Evolutionary conservation across 176 grass and related monocot genomes (phyloP).

Genomic region (Eragrostis curvula): DNA sequence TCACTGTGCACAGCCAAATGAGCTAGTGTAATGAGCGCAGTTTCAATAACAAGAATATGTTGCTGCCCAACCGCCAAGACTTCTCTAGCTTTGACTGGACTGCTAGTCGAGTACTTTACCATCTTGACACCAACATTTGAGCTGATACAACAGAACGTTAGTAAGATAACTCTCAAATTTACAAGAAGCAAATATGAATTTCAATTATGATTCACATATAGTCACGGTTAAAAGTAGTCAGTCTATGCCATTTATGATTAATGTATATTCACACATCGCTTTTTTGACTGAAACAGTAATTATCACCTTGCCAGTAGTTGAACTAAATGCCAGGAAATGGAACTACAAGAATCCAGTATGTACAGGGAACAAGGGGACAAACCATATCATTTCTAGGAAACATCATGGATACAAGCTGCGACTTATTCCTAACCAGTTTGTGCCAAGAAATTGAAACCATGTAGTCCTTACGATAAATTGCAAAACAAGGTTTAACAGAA

Average conservation of each 20-base stretch:
- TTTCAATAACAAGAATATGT: constrained; percentile 62
- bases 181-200: constrained; percentile 8
- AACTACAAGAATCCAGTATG: neutral
- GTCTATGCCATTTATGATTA: constrained; percentile 32
- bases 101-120: constrained; percentile 64
- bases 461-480: neutral
- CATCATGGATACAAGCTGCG: neutral
- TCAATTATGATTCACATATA: constrained; percentile 27
- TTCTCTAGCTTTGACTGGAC: constrained; percentile 68
- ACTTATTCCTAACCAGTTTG: neutral
- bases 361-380: constrained; percentile 12
- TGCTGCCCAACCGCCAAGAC: constrained; percentile 68
- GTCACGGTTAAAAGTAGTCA: neutral
- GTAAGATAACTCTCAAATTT: constrained; percentile 18
- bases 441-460: neutral
- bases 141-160: constrained; percentile 47
- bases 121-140: constrained; percentile 82
- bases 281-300: neutral
- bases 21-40: constrained; percentile 77
- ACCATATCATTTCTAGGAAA: neutral
- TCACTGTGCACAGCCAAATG: constrained; percentile 84
- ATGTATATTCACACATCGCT: constrained; percentile 6
- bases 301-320: neutral
- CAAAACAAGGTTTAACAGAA: neutral
- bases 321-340: neutral